Base-by-base conservation (phyloP, 768 basidiomycete genomes). In the Sarcodon sp. region DNA sequence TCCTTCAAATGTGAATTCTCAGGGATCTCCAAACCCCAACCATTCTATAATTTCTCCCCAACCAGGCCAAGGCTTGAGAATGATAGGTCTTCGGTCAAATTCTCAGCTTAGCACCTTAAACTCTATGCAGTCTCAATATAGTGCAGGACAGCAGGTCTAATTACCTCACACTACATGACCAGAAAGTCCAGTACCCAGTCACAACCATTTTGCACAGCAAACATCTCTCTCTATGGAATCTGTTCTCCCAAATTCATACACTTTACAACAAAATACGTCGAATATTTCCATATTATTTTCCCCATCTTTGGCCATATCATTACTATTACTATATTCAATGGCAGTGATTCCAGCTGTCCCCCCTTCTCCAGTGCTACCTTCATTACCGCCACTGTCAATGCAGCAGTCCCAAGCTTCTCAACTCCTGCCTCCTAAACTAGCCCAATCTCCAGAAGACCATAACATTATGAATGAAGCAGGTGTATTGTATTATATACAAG, bases 401-500 rank as follows among this genome's bases (percentile, higher is more conserved):
- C 66, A 15, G n/a, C 49, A 61, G 60, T 44, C 57, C 27, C 45
- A 53, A 5, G 52, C 54, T 16, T 48, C 49, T 16, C 41, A 51
- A 12, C 50, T 50, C 5, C 47, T 50, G 35, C 21, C 21, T 4
- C 21, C 21, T 27, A 4, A 27, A 27, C 21, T 4, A 4, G 21
- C 21, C 4, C 21, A 27, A 27, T 27, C 21, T 27, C 21, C 15
- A 15, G 57, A 59, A 33, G 62, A 60, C 16, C 58, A 68, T 43
- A 64, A 65, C 39, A 55, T 82, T 27, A 65, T 68, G 44, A 64
- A 68, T 47, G 80, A 83, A 57, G 77, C 77, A 9, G 77, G 78
- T 21, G 79, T 80, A 10, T 60, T 85, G 38, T 84, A 75, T 63
- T 83, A 78, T 58, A 80, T 86, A 75, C 76, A 77, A 45, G 70